Evolutionary conservation across 805 yeast genomes (phyloP).

Genomic region (Suhomyces kilbournensis): DNA sequence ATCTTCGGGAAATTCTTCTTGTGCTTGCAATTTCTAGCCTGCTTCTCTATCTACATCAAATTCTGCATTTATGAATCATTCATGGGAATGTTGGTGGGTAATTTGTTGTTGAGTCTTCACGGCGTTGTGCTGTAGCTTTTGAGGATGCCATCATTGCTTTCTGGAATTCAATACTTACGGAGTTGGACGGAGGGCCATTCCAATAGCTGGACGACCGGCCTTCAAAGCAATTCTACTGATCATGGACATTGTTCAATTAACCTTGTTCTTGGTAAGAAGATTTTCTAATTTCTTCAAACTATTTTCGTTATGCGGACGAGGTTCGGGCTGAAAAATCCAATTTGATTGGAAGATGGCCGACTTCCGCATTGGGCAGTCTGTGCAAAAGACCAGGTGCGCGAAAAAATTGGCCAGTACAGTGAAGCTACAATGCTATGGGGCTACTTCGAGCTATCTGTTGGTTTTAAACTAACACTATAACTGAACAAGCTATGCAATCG

Average conservation of each 20-base stretch:
- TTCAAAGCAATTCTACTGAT: constrained; percentile 44
- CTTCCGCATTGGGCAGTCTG: constrained; percentile 25
- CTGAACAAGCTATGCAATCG: no score
- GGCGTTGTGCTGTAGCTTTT: neutral
- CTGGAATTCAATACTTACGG: constrained; percentile 32
- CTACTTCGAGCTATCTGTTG: neutral
- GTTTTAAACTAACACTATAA: no score
- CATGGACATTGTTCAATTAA: constrained; percentile 32
- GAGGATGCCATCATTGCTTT: neutral
- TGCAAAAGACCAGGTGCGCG: neutral
- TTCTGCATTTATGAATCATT: neutral
- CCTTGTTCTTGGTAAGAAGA: constrained; percentile 10
- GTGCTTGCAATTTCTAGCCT: neutral
- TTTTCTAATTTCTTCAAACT: constrained; percentile 9
- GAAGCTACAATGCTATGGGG: neutral
- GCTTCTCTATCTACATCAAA: neutral
- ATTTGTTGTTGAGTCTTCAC: neutral
- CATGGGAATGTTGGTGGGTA: neutral
- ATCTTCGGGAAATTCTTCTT: neutral
- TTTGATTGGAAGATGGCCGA: constrained; percentile 33
- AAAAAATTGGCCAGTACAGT: neutral
- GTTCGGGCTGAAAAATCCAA: constrained; percentile 16
- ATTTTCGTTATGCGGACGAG: constrained; percentile 20
- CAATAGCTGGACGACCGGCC: constrained; percentile 40
- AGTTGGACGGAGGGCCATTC: constrained; percentile 41